phyloP scores from a whole-genome alignment of 495 filamentous ascomycete species.

The Podospora australis region DNA sequence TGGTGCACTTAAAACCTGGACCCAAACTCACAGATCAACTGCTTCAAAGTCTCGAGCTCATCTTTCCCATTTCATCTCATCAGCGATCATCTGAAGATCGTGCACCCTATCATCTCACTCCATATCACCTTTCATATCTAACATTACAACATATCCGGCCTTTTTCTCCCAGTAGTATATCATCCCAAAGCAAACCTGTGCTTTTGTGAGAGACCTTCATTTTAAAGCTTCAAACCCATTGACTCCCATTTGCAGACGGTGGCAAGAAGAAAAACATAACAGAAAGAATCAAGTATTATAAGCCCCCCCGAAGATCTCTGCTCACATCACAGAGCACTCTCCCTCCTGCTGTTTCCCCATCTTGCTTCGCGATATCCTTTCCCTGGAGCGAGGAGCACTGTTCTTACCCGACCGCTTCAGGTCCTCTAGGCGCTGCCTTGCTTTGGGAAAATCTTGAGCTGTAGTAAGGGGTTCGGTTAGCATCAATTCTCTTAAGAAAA shows the following conservation, averaged over 20 bases:
- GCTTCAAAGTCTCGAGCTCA: too few species aligned
- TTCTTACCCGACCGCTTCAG: constrained; percentile 74
- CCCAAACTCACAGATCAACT: too few species aligned
- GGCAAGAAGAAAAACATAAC: too few species aligned
- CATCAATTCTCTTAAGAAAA: not conserved
- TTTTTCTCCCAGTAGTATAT: not conserved
- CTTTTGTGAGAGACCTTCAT: not conserved
- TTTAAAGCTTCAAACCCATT: too few species aligned
- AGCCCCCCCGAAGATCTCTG: not conserved
- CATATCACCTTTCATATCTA: too few species aligned
- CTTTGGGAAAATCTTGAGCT: constrained; percentile 94
- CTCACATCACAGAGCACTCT: constrained; percentile 78
- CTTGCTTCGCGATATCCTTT: constrained; percentile 75
- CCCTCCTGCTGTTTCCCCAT: constrained; percentile 77
- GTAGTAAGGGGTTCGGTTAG: constrained; percentile 8
- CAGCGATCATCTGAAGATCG: too few species aligned
- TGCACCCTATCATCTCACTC: too few species aligned
- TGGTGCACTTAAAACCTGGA: too few species aligned
- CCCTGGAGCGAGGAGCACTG: constrained; percentile 53
- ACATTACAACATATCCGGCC: not conserved
- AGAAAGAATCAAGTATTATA: too few species aligned
- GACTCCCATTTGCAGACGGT: too few species aligned
- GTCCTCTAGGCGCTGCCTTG: constrained; percentile 84
- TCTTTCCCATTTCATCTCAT: too few species aligned
- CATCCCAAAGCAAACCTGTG: not conserved